A percentile compares a stretch with the other conserved stretches of the same genome.
These are phyloP conservation scores for Zygosaccharomyces bailii DNA, from an alignment of 805 yeast species.

Conservation along the genomic window DNA sequence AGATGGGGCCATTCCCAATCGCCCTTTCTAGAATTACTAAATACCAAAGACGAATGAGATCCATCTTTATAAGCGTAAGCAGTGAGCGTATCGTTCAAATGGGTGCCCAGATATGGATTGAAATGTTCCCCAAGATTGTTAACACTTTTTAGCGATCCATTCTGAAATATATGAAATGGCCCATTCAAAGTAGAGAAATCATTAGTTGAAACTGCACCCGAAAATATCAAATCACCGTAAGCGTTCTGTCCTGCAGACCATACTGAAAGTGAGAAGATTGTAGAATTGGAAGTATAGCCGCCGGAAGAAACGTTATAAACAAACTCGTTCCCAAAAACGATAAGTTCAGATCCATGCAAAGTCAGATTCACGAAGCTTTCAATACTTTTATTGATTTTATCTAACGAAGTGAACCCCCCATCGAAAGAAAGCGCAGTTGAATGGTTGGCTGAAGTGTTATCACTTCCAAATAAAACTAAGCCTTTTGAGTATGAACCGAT, in stretches of 20 bases:
- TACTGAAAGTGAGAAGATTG: constrained; percentile 26
- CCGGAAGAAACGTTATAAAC: constrained; percentile 32
- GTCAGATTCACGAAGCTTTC: constrained; percentile 24
- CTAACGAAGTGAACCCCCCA: constrained; percentile 21
- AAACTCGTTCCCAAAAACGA: constrained; percentile 26
- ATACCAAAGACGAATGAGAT: constrained; percentile 7
- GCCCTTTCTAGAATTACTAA: constrained; percentile 7
- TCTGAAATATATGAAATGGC: constrained; percentile 17
- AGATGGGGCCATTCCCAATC: constrained; percentile 22
- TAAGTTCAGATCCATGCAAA: constrained; percentile 18
- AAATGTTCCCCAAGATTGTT: constrained; percentile 5
- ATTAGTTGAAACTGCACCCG: constrained; percentile 29
- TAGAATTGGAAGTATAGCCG: constrained; percentile 18
- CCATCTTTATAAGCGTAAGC: constrained; percentile 56
- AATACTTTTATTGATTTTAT: constrained; percentile 9
- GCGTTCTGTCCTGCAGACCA: constrained; percentile 31
- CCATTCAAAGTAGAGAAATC: constrained; percentile 24
- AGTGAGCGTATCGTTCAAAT: constrained; percentile 46
- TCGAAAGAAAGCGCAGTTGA: constrained; percentile 22
- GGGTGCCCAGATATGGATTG: constrained; percentile 37
- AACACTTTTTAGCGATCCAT: constrained; percentile 14
- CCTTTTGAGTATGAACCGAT: constrained; percentile 29
- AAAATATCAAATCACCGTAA: constrained; percentile 35
- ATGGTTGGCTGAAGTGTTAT: constrained; percentile 13
- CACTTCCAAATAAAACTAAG: constrained; percentile 35